Conservation (phyloP, 2,329 filamentous ascomycete species). For the Nothopassalora personata region DNA sequence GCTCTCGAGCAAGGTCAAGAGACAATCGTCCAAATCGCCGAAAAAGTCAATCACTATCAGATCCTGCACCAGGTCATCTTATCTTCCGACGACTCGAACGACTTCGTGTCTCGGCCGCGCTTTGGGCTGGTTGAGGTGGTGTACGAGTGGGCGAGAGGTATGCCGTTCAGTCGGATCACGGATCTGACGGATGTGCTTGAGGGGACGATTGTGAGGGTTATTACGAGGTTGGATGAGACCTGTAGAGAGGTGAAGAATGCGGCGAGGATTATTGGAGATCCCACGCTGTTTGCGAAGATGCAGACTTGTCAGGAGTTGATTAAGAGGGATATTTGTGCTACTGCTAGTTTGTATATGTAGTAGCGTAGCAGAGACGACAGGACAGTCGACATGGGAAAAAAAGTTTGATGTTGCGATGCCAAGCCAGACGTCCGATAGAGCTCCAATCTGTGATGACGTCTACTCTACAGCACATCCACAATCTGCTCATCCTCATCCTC, state of each 20-base stretch:
- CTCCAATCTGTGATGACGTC: too few relatives aligned
- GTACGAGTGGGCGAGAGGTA: slow-evolving; percentile 95
- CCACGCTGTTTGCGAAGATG: slow-evolving; percentile 92
- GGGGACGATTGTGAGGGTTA: slow-evolving; percentile 92
- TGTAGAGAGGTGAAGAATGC: slow-evolving; percentile 97
- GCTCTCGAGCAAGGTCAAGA: slow-evolving; percentile 76
- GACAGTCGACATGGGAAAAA: neutral
- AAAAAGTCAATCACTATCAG: slow-evolving; percentile 88
- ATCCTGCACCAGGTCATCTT: slow-evolving; percentile 88
- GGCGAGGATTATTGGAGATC: slow-evolving; percentile 89
- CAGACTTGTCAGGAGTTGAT: slow-evolving; percentile 95
- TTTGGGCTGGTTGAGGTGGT: slow-evolving; percentile 97
- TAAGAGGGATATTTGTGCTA: slow-evolving; percentile 88
- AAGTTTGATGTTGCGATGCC: neutral
- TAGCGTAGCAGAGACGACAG: neutral
- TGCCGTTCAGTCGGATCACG: slow-evolving; percentile 98
- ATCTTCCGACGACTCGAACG: slow-evolving; percentile 81
- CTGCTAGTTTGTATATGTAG: slow-evolving; percentile 83
- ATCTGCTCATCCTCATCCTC: slow-evolving; percentile 30
- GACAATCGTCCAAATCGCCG: slow-evolving; percentile 82
- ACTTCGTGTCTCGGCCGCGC: slow-evolving; percentile 78
- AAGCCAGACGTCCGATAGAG: too few relatives aligned
- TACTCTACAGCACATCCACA: slow-evolving; percentile 17
- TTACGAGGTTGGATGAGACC: slow-evolving; percentile 89
- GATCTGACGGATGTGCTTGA: slow-evolving; percentile 93